Percentiles rank a stretch among this genome's conserved stretches.
Conservation (phyloP, 495 filamentous ascomycete genomes). For the Trichoderma virens region DNA sequence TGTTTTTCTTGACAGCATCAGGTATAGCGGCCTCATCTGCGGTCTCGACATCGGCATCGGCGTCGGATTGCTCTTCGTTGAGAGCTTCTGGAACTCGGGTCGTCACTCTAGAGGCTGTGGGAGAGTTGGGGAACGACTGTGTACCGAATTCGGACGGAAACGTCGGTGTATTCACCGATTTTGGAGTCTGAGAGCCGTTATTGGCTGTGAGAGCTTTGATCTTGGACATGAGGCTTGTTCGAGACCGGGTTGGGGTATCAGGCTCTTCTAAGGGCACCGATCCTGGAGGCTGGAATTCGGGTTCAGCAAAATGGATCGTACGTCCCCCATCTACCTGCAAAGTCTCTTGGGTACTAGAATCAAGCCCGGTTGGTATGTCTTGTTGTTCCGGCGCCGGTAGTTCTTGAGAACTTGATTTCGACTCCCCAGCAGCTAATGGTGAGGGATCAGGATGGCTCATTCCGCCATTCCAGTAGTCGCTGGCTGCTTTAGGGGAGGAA, state of each 20-base stretch:
- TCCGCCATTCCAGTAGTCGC: constrained; percentile 39
- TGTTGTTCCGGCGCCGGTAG: not conserved
- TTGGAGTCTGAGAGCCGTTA: constrained; percentile 35
- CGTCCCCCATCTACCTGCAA: constrained; percentile 26
- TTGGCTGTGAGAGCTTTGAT: constrained; percentile 49
- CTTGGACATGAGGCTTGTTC: constrained; percentile 56
- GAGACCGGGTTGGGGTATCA: constrained; percentile 46
- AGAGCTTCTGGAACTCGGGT: constrained; percentile 39
- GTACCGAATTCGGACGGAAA: constrained; percentile 25
- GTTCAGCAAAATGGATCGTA: constrained; percentile 52
- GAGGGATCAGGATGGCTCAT: constrained; percentile 27
- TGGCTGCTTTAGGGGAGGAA: constrained; percentile 17
- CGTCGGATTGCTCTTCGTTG: constrained; percentile 52
- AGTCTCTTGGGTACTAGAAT: constrained; percentile 21
- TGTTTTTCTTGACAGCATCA: constrained; percentile 39
- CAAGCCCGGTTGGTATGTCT: constrained; percentile 1
- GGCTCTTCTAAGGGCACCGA: constrained; percentile 51
- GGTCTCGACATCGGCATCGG: constrained; percentile 70
- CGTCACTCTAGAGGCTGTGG: constrained; percentile 35
- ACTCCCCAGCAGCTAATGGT: constrained; percentile 3
- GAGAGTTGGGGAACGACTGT: constrained; percentile 35
- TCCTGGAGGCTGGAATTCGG: constrained; percentile 41
- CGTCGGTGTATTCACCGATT: constrained; percentile 31
- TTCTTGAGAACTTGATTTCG: constrained; percentile 1
- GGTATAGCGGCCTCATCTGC: constrained; percentile 43